Evolutionary conservation across 2,329 filamentous ascomycete species (phyloP).

Genomic region (Colletotrichum musicola): DNA sequence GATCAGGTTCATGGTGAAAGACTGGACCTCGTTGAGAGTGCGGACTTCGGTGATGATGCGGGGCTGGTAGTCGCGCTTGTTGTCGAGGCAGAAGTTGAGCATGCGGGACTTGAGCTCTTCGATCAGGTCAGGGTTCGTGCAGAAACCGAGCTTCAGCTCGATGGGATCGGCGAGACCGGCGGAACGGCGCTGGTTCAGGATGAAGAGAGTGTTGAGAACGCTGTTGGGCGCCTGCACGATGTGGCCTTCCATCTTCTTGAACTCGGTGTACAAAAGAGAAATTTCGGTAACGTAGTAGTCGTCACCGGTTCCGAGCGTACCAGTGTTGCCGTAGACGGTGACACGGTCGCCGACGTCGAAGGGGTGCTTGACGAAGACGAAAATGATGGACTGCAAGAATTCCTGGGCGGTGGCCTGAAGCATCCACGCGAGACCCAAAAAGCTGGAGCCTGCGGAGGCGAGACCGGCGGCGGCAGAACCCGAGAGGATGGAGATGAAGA

Average conservation of each 20-base stretch:
- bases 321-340: slow-evolving; percentile 90
- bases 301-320: slow-evolving; percentile 81
- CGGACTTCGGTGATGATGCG: slow-evolving; percentile 90
- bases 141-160: slow-evolving; percentile 87
- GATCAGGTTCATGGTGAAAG: slow-evolving; percentile 89
- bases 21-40: slow-evolving; percentile 84
- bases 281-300: slow-evolving; percentile 98
- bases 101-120: slow-evolving; percentile 84
- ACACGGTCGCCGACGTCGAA: slow-evolving; percentile 97
- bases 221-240: slow-evolving; percentile 97
- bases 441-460: slow-evolving; percentile 87
- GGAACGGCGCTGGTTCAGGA: slow-evolving; percentile 92
- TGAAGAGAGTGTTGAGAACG: slow-evolving; percentile 91
- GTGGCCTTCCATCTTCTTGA: slow-evolving; percentile 98
- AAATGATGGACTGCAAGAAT: slow-evolving; percentile 92
- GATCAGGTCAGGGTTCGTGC: slow-evolving; percentile 85
- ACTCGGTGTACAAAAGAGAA: slow-evolving; percentile 92
- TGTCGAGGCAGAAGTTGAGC: slow-evolving; percentile 82
- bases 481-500: slow-evolving; percentile 91
- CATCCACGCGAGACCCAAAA: slow-evolving; percentile 93
- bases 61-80: slow-evolving; percentile 90
- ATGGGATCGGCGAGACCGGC: slow-evolving; percentile 90
- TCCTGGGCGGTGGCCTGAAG: slow-evolving; percentile 94
- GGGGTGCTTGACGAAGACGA: slow-evolving; percentile 97
- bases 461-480: slow-evolving; percentile 90